Base-by-base conservation (phyloP, 805 yeast species). In the Sungouiozyma ichnusensis region DNA sequence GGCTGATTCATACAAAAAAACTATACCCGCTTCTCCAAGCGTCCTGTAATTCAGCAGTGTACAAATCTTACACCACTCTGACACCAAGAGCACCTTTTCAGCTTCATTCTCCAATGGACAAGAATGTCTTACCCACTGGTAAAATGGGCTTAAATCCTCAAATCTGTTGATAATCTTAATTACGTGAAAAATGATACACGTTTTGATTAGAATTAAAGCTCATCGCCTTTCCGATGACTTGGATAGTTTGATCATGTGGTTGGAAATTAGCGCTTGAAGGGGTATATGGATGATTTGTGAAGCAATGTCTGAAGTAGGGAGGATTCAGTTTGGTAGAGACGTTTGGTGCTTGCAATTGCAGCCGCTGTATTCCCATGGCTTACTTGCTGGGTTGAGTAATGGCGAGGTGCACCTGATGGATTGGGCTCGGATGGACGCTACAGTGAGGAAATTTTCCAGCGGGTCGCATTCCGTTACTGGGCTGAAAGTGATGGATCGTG, bases 1-100 rank as follows among this genome's bases (percentile, higher is more conserved):
- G 83, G 77, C 33, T 71, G 66, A 47, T 64, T 64, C 58, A 62
- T 63, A 2, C 29, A n/a, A n/a, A n/a, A n/a, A n/a, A n/a, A n/a
- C n/a, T n/a, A n/a, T n/a, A n/a, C n/a, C n/a, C n/a, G n/a, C n/a
- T n/a, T n/a, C n/a, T n/a, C n/a, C n/a, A n/a, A n/a, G n/a, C n/a
- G n/a, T 2, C 7, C n/a, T n/a, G 33, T 20, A 16, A 8, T 36
- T 4, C 18, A 36, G 15, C 32, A n/a, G 33, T n/a, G n/a, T n/a
- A n/a, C n/a, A n/a, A n/a, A n/a, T n/a, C n/a, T n/a, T n/a, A n/a
- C n/a, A n/a, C n/a, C n/a, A n/a, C n/a, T n/a, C n/a, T n/a, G n/a
- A n/a, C n/a, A n/a, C n/a, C n/a, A n/a, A n/a, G n/a, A n/a, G n/a
- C n/a, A n/a, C n/a, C n/a, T n/a, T n/a, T n/a, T n/a, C n/a, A n/a